These are phyloP conservation scores for Fagopyrum homotropicum DNA, from an alignment of 148 eudicot genomes.

Conservation along the genomic window DNA sequence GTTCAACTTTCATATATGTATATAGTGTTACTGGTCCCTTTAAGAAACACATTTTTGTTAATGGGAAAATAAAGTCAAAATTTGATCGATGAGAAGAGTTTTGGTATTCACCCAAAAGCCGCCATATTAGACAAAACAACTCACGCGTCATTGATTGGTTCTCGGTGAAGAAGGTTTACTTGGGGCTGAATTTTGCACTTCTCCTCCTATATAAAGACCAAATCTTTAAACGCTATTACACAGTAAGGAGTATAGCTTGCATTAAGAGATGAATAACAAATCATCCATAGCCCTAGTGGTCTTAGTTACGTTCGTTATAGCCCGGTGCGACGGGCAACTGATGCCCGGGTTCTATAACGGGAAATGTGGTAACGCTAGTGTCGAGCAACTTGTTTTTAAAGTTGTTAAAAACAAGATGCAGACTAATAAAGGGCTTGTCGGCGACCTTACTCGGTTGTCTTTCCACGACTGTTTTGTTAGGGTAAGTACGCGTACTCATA, in stretches of 20 bases:
- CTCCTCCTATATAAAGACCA: too few species aligned
- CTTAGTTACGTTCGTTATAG: background rate
- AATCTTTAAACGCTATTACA: too few species aligned
- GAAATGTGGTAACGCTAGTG: background rate
- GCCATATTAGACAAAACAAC: too few species aligned
- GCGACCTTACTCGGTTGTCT: background rate
- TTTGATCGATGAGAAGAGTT: too few species aligned
- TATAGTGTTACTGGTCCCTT: too few species aligned
- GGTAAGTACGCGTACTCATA: background rate
- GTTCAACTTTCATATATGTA: background rate
- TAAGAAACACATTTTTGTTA: too few species aligned
- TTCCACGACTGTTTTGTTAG: background rate
- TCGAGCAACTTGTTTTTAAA: background rate
- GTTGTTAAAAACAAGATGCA: background rate
- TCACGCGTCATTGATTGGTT: too few species aligned
- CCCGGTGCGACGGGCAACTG: background rate
- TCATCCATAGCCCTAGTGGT: background rate
- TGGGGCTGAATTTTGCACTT: too few species aligned
- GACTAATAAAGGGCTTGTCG: background rate
- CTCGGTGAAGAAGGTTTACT: too few species aligned
- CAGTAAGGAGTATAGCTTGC: too few species aligned
- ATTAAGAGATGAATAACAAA: background rate
- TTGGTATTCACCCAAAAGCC: too few species aligned
- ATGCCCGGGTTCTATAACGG: background rate
- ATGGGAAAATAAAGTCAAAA: too few species aligned